These are phyloP conservation scores for Verticillium nubilum DNA, from an alignment of 2,329 filamentous ascomycete species.

Conservation along the genomic window DNA sequence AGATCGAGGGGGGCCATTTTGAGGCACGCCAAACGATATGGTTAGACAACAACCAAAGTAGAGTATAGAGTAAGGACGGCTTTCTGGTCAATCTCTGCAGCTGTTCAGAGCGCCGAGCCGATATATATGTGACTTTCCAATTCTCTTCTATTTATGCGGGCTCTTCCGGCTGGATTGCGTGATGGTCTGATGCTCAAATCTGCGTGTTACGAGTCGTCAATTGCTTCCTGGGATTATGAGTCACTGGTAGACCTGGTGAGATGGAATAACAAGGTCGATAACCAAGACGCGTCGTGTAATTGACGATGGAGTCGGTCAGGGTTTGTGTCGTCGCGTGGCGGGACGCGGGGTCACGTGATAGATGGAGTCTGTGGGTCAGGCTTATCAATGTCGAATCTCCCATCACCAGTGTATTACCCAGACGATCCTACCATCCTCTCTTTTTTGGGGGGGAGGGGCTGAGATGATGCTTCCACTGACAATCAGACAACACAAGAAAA, in stretches of 20 bases:
- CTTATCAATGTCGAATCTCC: not conserved
- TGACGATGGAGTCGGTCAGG: not conserved
- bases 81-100: no score
- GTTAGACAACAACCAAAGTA: not conserved
- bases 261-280: not conserved
- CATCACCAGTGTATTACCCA: no score
- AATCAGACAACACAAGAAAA: no score
- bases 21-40: not conserved
- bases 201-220: not conserved
- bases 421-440: no score
- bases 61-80: no score
- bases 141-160: not conserved
- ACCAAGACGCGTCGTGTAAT: not conserved
- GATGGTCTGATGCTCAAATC: not conserved
- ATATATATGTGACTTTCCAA: not conserved
- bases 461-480: no score
- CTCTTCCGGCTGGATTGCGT: not conserved
- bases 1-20: conserved; percentile 1
- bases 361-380: not conserved
- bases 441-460: no score
- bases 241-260: not conserved
- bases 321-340: not conserved
- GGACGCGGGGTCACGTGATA: not conserved
- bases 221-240: not conserved
- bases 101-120: not conserved